phyloP scores from a whole-genome alignment of 257 asterid genomes.

The Lycium ferocissimum region DNA sequence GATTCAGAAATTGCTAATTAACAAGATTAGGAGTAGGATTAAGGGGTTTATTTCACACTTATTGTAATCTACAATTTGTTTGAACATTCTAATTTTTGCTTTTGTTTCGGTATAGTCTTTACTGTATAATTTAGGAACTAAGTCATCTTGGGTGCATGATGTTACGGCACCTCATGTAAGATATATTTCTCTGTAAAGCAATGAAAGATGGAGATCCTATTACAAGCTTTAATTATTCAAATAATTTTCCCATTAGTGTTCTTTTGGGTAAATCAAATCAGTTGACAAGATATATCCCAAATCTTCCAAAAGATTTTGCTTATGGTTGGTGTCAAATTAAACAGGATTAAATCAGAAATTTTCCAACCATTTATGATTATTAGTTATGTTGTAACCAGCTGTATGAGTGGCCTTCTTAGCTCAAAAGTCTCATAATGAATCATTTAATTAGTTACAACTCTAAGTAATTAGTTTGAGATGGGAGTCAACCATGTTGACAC shows the following conservation, averaged over 20 bases:
- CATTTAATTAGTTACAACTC: slow-evolving; percentile 44
- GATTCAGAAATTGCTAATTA: slow-evolving; percentile 44
- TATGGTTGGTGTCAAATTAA: slow-evolving; percentile 41
- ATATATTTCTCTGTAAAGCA: slow-evolving; percentile 36
- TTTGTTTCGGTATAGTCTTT: slow-evolving; percentile 34
- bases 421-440: slow-evolving; percentile 51
- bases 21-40: slow-evolving; percentile 35
- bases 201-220: slow-evolving; percentile 37
- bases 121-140: slow-evolving; percentile 23
- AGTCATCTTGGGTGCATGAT: slow-evolving; percentile 37
- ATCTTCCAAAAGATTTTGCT: slow-evolving; percentile 37
- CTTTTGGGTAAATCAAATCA: slow-evolving; percentile 24
- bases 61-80: background rate
- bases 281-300: slow-evolving; percentile 41
- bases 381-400: slow-evolving; percentile 77
- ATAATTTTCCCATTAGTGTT: background rate
- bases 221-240: slow-evolving; percentile 26
- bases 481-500: slow-evolving; percentile 47
- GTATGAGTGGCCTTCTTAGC: slow-evolving; percentile 52
- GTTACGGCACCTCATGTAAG: slow-evolving; percentile 41
- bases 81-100: slow-evolving; percentile 14
- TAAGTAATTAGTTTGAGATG: slow-evolving; percentile 26
- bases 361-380: slow-evolving; percentile 51
- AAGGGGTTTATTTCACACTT: slow-evolving; percentile 12
- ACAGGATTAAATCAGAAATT: slow-evolving; percentile 32